These are phyloP conservation scores for Aspergillus hiratsukae DNA, from an alignment of 2,329 filamentous ascomycete genomes.

Conservation along the genomic window DNA sequence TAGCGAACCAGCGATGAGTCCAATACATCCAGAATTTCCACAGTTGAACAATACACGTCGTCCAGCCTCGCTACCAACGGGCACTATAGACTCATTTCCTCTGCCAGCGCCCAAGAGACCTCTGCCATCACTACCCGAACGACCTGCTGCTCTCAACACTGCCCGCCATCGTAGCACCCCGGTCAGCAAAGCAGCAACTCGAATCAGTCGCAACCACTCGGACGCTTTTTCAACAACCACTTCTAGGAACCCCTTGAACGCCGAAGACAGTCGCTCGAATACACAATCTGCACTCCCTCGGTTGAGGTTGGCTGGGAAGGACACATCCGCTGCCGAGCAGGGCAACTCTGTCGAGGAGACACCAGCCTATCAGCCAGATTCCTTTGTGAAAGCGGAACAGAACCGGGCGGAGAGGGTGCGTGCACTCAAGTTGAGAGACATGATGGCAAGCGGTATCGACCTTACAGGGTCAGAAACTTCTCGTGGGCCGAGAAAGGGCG, in stretches of 20 bases:
- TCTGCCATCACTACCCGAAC: conserved; percentile 30
- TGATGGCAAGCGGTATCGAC: conserved; percentile 21
- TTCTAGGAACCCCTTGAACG: not conserved
- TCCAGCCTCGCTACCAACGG: conserved; percentile 21
- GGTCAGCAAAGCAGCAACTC: not conserved
- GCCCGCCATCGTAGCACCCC: conserved; percentile 4
- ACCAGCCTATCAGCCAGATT: conserved; percentile 1
- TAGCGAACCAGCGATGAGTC: not conserved
- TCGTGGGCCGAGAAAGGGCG: not conserved
- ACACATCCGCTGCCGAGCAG: not conserved
- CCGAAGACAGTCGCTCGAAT: not conserved
- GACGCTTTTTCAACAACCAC: not conserved
- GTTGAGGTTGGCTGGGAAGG: not conserved
- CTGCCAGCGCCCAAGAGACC: conserved; percentile 33
- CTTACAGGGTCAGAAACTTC: conserved; percentile 7
- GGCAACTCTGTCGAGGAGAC: not conserved
- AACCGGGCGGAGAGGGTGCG: conserved; percentile 23
- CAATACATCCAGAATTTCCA: conserved; percentile 1
- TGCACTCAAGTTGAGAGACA: conserved; percentile 25
- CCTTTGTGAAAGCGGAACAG: conserved; percentile 12
- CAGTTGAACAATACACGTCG: conserved; percentile 12
- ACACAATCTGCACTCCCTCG: not conserved
- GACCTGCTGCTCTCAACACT: conserved; percentile 5
- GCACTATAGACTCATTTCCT: conserved; percentile 29
- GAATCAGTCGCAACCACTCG: not conserved